Evolutionary conservation across 495 filamentous ascomycete species (phyloP), one percentile per base, ranked within the genome.

Genomic region (Aspergillus diversus): DNA sequence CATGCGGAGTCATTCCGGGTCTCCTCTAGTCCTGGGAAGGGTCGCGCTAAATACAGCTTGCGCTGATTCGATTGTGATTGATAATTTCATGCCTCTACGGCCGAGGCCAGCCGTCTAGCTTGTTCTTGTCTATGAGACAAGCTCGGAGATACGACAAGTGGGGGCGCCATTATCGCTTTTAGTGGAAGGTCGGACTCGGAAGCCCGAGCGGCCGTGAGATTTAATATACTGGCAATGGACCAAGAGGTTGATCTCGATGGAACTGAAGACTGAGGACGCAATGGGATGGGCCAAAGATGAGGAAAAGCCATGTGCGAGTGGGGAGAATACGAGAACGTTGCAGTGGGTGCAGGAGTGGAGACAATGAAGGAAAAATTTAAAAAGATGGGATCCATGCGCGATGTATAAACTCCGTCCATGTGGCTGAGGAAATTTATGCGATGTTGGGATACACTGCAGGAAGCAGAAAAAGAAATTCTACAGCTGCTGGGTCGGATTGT

Each of bases 91-190:
- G 21, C 12, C 12, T 15, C 11, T 27, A 17, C 59, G 52, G 51
- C 59, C 59, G 59, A 61, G 50, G 21, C 33, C 52, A 51, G 59
- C 59, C 59, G 51, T 37, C 33, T n/a, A 55, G 33, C 53, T 17
- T 37, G 9, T 0, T 8, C 12, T 39, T 16, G 9, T 16, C 33
- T 7, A 37, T 2, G 51, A 34, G 13, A 33, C 51, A 33, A 33
- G 17, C 31, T 50, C 47, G 47, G 47, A 50, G 47, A 50, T 50
- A 21, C 7, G 47, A 50, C 46, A 3, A 21, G 15, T 48, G 46
- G 46, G 12, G 46, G 16, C 15, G 46, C 21, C 21, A 27, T 27
- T 27, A 27, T 27, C 21, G 46, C 13, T 3, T 7, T 49, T 17
- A 0, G 37, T 39, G 37, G 37, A 39, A 27, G 21, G 37, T 39